A percentile compares a stretch with the other conserved stretches of the same genome.
phyloP scores from a whole-genome alignment of 257 asterid species.

The Solanum chmielewskii region DNA sequence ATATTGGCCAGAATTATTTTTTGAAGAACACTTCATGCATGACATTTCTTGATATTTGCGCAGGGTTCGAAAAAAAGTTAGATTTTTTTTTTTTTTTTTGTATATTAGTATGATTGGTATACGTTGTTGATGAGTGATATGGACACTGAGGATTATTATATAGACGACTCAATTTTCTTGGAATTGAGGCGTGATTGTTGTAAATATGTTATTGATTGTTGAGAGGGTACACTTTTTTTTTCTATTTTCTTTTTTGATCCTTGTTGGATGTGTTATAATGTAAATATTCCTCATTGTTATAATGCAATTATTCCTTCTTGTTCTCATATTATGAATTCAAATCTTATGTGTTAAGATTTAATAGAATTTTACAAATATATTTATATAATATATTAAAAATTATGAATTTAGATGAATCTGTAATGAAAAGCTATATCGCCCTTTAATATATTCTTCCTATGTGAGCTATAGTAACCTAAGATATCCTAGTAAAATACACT shows the following conservation, averaged over 20 bases:
- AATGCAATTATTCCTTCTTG: neutral
- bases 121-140: neutral
- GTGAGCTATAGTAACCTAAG: neutral
- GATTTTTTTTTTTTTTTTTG: neutral
- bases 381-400: neutral
- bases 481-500: neutral
- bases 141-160: neutral
- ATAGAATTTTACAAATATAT: neutral
- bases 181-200: neutral
- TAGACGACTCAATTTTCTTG: neutral
- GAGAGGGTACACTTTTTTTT: neutral
- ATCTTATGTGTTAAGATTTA: neutral
- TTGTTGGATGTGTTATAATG: neutral
- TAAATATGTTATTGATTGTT: neutral
- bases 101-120: neutral
- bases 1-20: conserved; percentile 19
- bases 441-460: neutral
- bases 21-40: conserved; percentile 17
- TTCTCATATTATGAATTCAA: neutral
- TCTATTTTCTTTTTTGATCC: no score
- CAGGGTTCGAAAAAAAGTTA: neutral
- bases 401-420: neutral
- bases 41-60: conserved; percentile 1
- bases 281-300: neutral
- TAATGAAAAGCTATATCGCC: neutral